Conservation (phyloP, 2,329 filamentous ascomycete genomes). For the Alternaria sp. region DNA sequence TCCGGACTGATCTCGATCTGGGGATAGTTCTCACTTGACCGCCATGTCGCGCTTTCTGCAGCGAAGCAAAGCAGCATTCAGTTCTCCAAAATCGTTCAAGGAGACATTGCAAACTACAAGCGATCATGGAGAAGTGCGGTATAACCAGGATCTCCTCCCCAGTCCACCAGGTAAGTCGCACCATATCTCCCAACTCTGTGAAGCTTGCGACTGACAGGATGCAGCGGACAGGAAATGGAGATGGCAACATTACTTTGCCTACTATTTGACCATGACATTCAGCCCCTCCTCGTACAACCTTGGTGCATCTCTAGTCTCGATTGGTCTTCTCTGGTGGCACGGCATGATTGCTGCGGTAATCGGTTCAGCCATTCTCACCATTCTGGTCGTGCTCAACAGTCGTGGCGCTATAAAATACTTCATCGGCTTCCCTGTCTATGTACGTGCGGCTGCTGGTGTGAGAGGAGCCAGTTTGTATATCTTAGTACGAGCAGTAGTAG, state of each 20-base stretch:
- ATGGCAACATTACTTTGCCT: slow-evolving; percentile 34
- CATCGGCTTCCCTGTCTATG: slow-evolving; percentile 29
- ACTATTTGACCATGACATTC: slow-evolving; percentile 30
- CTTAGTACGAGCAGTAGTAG: slow-evolving; percentile 26
- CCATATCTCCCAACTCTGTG: background rate
- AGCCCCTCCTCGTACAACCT: slow-evolving; percentile 30
- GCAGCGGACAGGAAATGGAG: slow-evolving; percentile 27
- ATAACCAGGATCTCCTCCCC: slow-evolving; percentile 31
- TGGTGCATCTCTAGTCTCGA: slow-evolving; percentile 28
- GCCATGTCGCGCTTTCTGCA: slow-evolving; percentile 21
- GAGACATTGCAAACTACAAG: slow-evolving; percentile 12
- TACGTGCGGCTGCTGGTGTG: slow-evolving; percentile 28
- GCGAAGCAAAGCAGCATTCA: slow-evolving; percentile 19
- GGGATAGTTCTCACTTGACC: background rate
- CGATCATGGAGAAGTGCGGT: slow-evolving; percentile 19
- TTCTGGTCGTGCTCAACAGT: slow-evolving; percentile 28
- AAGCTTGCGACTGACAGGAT: background rate
- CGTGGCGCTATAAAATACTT: slow-evolving; percentile 32
- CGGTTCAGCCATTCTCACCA: slow-evolving; percentile 26
- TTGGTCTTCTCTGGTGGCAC: slow-evolving; percentile 31
- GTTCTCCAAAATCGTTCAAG: slow-evolving; percentile 42
- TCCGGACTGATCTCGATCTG: background rate
- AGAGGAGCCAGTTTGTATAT: slow-evolving; percentile 29
- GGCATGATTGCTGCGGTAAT: slow-evolving; percentile 29
- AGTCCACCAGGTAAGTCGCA: slow-evolving; percentile 12